A percentile compares a stretch with the other conserved stretches of the same genome.
Evolutionary conservation across 2,329 filamentous ascomycete genomes (phyloP).

Genomic region (Fusarium coicis): DNA sequence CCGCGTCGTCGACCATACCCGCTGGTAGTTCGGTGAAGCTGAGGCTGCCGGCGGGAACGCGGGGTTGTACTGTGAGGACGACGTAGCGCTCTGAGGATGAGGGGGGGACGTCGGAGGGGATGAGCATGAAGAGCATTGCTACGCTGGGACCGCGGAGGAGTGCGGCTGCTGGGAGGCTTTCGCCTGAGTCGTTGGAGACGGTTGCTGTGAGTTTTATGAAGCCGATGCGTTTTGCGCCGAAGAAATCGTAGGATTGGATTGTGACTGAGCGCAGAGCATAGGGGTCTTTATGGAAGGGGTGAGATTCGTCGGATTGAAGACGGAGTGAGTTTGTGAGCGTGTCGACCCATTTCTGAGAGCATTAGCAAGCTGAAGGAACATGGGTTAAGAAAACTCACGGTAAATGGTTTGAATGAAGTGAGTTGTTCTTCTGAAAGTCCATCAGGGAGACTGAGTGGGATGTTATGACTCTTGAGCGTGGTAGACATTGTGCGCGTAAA

Average conservation of each 20-base stretch:
- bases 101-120: constrained; percentile 59
- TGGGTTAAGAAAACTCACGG: no score
- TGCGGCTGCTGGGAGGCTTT: constrained; percentile 63
- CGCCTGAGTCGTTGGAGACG: constrained; percentile 59
- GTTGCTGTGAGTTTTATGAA: constrained; percentile 66
- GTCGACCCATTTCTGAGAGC: constrained; percentile 59
- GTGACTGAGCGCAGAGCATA: constrained; percentile 63
- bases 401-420: constrained; percentile 59
- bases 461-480: constrained; percentile 41
- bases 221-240: constrained; percentile 59
- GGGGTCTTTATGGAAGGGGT: constrained; percentile 65
- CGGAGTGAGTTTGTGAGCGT: constrained; percentile 59
- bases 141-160: constrained; percentile 71
- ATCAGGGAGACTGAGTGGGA: constrained; percentile 57
- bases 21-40: constrained; percentile 67
- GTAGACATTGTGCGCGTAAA: constrained; percentile 36
- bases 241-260: constrained; percentile 65
- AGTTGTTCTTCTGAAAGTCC: constrained; percentile 59
- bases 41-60: constrained; percentile 65
- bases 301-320: constrained; percentile 55
- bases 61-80: constrained; percentile 69
- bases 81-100: constrained; percentile 62
- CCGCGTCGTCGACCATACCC: constrained; percentile 66
- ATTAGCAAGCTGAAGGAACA: background rate
- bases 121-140: constrained; percentile 67